Evolutionary conservation across 768 basidiomycete species (phyloP), one percentile per base, ranked within the genome.

Genomic region (Brasilioporus rufonigricans): DNA sequence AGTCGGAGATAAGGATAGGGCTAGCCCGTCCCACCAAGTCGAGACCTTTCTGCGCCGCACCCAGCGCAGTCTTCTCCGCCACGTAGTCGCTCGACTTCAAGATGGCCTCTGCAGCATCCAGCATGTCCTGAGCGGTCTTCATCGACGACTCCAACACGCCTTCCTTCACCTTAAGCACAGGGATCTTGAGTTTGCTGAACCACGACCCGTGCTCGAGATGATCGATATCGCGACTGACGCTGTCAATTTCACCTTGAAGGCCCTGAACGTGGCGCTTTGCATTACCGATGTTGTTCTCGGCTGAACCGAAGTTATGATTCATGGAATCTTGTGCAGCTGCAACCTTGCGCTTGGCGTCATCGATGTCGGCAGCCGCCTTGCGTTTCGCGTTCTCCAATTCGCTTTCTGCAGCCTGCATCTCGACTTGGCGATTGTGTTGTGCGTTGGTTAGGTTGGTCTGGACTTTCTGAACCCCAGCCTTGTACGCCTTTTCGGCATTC

Each of bases 241-340:
- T 10, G 2, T 51, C 18, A 23, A 52, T 26, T 19, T 32, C 29
- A 12, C 11, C 7, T 29, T 52, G 49, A 7, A 56, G 7, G 24
- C 3, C 5, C 3, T 50, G 5, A 1, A 50, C 54, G 19, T 32
- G 31, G 48, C 18, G 35, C 32, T 55, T 23, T 4, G 49, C 54
- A 8, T 1, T 10, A 43, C 19, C 36, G 23, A 46, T 16, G 21
- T 9, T 21, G 35, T 12, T 24, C 49, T 55, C 54, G 2, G 49
- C 49, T 1, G 54, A 55, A 19, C 54, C 54, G 18, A 55, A 55
- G 8, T 31, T 35, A 11, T 9, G 43, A 29, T 55, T 21, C 54
- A 55, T 39, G 23, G 16, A 19, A 2, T 40, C 54, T 9, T 44
- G 23, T 3, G 36, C 54, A 16, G 27, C 24, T 1, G 29, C 19